Evolutionary conservation across 2,329 filamentous ascomycete genomes (phyloP).

Genomic region (Talaromyces funiculosus): DNA sequence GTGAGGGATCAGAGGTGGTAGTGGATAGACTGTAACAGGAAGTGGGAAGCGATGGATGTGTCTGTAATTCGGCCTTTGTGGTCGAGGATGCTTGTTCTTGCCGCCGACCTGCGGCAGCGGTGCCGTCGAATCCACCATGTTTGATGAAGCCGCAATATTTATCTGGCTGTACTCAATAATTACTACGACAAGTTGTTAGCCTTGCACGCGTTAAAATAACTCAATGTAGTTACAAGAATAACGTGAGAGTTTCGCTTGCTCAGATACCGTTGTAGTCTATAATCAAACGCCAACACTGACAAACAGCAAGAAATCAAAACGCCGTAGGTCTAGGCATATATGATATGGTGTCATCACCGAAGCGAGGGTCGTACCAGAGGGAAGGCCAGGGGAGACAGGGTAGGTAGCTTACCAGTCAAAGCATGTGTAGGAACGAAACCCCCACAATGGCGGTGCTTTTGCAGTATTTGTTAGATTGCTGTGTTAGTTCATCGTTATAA

Average conservation of each 20-base stretch:
- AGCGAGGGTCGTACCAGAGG: slow-evolving; percentile 15
- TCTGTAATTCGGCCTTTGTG: slow-evolving; percentile 53
- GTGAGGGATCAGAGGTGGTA: slow-evolving; percentile 83
- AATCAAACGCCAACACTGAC: slow-evolving; percentile 52
- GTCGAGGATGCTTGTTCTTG: slow-evolving; percentile 15
- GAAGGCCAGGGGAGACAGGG: slow-evolving; percentile 16
- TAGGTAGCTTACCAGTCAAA: slow-evolving; percentile 20
- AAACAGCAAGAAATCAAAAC: slow-evolving; percentile 49
- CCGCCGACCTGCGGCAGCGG: neutral
- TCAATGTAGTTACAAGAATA: neutral
- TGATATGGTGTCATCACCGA: slow-evolving; percentile 42
- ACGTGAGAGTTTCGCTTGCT: slow-evolving; percentile 41
- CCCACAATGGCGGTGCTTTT: slow-evolving; percentile 5
- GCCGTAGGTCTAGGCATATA: slow-evolving; percentile 42
- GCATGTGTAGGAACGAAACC: neutral
- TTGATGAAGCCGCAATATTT: slow-evolving; percentile 27
- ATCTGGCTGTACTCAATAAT: neutral
- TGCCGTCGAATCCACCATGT: slow-evolving; percentile 17
- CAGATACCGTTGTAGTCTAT: slow-evolving; percentile 99
- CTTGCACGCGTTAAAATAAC: neutral
- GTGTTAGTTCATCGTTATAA: neutral
- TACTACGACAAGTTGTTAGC: neutral
- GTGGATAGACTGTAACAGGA: slow-evolving; percentile 73
- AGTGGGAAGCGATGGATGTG: slow-evolving; percentile 76
- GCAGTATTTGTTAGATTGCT: neutral